Evolutionary conservation across 2,329 filamentous ascomycete genomes (phyloP), one percentile per base, ranked within the genome.

Genomic region (Colletotrichum higginsianum): DNA sequence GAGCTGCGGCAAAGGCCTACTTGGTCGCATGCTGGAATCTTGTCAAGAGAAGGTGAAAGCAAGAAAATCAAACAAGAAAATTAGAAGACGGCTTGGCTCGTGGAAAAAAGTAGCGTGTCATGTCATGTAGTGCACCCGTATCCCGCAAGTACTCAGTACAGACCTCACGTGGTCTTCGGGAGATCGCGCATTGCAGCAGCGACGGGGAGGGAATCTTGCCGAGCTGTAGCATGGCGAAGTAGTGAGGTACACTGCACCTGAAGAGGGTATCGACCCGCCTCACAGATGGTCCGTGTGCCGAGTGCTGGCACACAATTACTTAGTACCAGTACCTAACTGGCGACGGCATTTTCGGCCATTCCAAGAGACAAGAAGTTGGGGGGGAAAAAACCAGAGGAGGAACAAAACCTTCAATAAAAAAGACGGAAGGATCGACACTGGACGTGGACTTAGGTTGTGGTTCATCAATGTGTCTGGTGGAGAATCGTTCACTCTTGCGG

Each of bases 101-200:
- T 21, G 26, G 18, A 49, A 35, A 30, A 44, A 30, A 26, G 56
- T 35, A 18, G 49, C 49, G 30, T 7, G 21, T 35, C 60, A 42
- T 40, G 61, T 38, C 35, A 38, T 38, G 35, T 38, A 38, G 8
- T 38, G 35, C 35, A 38, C 35, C 35, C 35, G 35, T 56, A 70
- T 42, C n/a, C 16, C 13, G 16, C 16, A 35, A 16, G 60, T 61
- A 63, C 38, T 66, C 61, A 23, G 46, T 46, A 57, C 64, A 30
- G 23, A 21, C 13, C 69, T 72, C 69, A 72, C 69, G 69, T 72
- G 72, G 69, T 65, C 47, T 26, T 66, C 65, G 69, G 65, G 69
- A 74, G 69, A 72, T 74, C 69, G 72, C 69, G 61, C 72, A 69
- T 69, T 68, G 72, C 64, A 73, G 68, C 40, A 68, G 56, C 55